Evolutionary conservation across 192 early-diverging fungal genomes (phyloP).

Genomic region (Coemansia aciculifera): DNA sequence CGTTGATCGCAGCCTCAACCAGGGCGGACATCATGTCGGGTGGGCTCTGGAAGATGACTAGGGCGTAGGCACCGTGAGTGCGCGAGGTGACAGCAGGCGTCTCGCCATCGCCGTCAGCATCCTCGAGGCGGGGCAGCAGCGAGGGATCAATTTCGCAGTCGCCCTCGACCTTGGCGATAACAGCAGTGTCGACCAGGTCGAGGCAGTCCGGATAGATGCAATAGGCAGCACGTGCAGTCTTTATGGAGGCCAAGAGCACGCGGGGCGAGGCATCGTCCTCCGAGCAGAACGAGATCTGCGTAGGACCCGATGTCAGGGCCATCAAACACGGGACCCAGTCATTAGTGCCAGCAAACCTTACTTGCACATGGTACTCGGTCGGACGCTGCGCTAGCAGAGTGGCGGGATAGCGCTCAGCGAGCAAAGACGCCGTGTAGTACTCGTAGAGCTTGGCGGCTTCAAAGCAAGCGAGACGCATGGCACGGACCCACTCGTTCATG

Average conservation of each 20-base stretch:
- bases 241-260: conserved; percentile 40
- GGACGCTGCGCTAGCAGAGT: conserved; percentile 27
- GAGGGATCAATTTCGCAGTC: conserved; percentile 55
- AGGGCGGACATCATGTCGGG: conserved; percentile 49
- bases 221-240: conserved; percentile 40
- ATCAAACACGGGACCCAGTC: conserved; percentile 58
- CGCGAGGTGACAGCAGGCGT: conserved; percentile 30
- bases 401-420: conserved; percentile 42
- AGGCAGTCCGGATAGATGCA: conserved; percentile 56
- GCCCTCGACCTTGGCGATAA: conserved; percentile 59
- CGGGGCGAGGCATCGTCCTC: conserved; percentile 19
- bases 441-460: conserved; percentile 75
- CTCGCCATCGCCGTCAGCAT: conserved; percentile 34
- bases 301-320: conserved; percentile 27
- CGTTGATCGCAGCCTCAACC: conserved; percentile 26
- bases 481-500: conserved; percentile 69
- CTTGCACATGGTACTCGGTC: conserved; percentile 38
- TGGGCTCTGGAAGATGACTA: conserved; percentile 53
- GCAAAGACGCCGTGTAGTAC: conserved; percentile 63
- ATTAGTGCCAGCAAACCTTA: conserved; percentile 54
- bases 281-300: conserved; percentile 32
- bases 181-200: conserved; percentile 51
- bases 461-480: conserved; percentile 72
- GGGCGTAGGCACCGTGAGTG: conserved; percentile 49
- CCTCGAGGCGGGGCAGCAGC: conserved; percentile 48